A percentile compares a stretch with the other conserved stretches of the same genome.
These are phyloP conservation scores for Suillus bovinus DNA, from an alignment of 768 basidiomycete species.

Conservation along the genomic window DNA sequence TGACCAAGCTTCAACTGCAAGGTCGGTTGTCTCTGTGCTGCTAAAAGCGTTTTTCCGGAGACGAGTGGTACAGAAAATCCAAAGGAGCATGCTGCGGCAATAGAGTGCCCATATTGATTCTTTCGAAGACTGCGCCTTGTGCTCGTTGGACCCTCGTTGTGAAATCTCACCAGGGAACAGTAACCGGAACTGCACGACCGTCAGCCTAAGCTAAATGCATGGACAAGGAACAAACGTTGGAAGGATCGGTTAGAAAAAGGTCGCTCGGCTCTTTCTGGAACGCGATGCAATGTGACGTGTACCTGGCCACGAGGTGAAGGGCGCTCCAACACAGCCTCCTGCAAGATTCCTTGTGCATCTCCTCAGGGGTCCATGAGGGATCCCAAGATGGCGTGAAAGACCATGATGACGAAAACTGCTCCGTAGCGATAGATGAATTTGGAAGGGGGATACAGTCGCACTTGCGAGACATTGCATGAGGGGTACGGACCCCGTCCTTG, in stretches of 20 bases:
- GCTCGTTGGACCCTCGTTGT: slow-evolving; percentile 46
- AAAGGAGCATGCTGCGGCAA: slow-evolving; percentile 79
- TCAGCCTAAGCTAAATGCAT: slow-evolving; percentile 6
- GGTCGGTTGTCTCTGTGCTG: slow-evolving; percentile 56
- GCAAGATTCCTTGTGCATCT: slow-evolving; percentile 67
- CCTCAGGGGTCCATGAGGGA: slow-evolving; percentile 49
- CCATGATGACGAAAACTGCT: slow-evolving; percentile 44
- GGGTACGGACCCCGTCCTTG: slow-evolving; percentile 29
- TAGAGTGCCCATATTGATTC: slow-evolving; percentile 83
- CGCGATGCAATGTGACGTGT: slow-evolving; percentile 67
- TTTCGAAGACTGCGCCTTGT: slow-evolving; percentile 57
- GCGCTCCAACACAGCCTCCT: slow-evolving; percentile 79
- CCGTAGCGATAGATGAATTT: slow-evolving; percentile 32
- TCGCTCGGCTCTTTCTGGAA: slow-evolving; percentile 58
- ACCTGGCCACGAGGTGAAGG: slow-evolving; percentile 64
- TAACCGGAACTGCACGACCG: slow-evolving; percentile 35
- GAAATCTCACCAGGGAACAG: slow-evolving; percentile 76
- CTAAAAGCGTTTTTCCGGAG: slow-evolving; percentile 43
- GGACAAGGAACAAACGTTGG: slow-evolving; percentile 52
- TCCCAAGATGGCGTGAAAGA: slow-evolving; percentile 63
- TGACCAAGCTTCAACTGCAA: slow-evolving; percentile 61
- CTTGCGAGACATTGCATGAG: slow-evolving; percentile 31
- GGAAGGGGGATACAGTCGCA: slow-evolving; percentile 50
- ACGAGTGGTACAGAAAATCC: slow-evolving; percentile 64
- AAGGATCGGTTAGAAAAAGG: slow-evolving; percentile 62